Base-by-base conservation (phyloP, 345 rosid species). In the Ailanthus altissimus region DNA sequence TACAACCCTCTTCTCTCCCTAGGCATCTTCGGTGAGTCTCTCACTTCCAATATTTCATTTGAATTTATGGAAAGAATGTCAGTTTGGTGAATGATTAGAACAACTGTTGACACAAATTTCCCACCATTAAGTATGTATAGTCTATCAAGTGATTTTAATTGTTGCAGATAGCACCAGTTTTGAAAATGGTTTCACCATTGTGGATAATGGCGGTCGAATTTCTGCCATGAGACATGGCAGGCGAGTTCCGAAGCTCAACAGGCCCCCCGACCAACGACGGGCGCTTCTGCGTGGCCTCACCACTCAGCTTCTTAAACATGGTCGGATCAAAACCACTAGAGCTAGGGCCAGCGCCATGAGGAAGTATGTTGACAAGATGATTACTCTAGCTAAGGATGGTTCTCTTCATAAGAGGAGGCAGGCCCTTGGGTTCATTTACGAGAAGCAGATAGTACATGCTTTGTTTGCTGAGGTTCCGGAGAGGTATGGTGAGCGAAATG, bases 391-490 rank as follows among this genome's bases (percentile, higher is more conserved):
- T 0, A 94, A 94, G 70, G 97, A 91, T 5, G 98, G 98, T 2
- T 91, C 97, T 12, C 86, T 94, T 54, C 98, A 94, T 56, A 94
- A 93, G 82, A 80, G 98, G 74, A 89, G 98, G 77, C 98, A 94
- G 46, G 98, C 98, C 12, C 78, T 94, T 1, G 98, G 97, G 38
- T 93, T 80, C 69, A 89, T 94, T 69, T 94, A 94, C 36, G 98
- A 94, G 79, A 94, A 94, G 85, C 97, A 93, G 86, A 90, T 94
- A 0, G 98, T 94, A 14, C 97, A 90, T 56, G 98, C 98, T 4
- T 75, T 94, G 78, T 93, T 94, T 70, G 92, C 95, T 0, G 98
- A 95, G 79, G 98, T 93, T 36, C 97, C 66, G 3, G 97, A 89
- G 3, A 85, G 99, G 76, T 93, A 94, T 18, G 98, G 99, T 2